Conservation (phyloP, 441 rosid species). For the Sinapis alba region DNA sequence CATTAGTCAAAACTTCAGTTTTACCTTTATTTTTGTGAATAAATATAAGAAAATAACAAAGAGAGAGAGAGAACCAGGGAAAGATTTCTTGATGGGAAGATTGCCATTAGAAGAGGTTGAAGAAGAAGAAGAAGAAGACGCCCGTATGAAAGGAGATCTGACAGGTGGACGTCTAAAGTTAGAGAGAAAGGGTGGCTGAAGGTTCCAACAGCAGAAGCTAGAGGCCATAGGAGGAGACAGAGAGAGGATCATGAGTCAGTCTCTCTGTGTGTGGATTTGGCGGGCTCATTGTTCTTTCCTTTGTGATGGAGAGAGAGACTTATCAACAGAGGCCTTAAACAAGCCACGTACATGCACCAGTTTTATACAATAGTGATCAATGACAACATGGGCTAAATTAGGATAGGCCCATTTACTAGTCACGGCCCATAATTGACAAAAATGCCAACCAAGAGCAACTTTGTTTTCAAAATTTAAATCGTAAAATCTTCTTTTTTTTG, state of each 20-base stretch:
- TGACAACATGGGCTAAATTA: background rate
- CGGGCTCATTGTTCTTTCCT: conserved; percentile 33
- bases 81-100: conserved; percentile 40
- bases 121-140: conserved; percentile 25
- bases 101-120: conserved; percentile 46
- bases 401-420: background rate
- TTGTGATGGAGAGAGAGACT: background rate
- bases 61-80: conserved; percentile 46
- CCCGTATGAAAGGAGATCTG: conserved; percentile 27
- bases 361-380: background rate
- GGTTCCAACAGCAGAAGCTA: conserved; percentile 22
- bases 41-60: background rate
- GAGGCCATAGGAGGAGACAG: conserved; percentile 23
- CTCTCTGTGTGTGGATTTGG: conserved; percentile 32
- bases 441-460: background rate
- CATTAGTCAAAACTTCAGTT: background rate
- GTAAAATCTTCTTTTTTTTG: too few species aligned
- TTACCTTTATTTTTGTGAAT: background rate
- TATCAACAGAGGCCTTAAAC: conserved; percentile 25
- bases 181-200: conserved; percentile 28
- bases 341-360: conserved; percentile 27
- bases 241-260: background rate
- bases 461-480: background rate
- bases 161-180: conserved; percentile 21
- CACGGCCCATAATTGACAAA: background rate